Percentiles rank a stretch among this genome's conserved stretches.
These are phyloP conservation scores for Talaromyces sp. DNA, from an alignment of 2,329 filamentous ascomycete genomes.

Conservation along the genomic window DNA sequence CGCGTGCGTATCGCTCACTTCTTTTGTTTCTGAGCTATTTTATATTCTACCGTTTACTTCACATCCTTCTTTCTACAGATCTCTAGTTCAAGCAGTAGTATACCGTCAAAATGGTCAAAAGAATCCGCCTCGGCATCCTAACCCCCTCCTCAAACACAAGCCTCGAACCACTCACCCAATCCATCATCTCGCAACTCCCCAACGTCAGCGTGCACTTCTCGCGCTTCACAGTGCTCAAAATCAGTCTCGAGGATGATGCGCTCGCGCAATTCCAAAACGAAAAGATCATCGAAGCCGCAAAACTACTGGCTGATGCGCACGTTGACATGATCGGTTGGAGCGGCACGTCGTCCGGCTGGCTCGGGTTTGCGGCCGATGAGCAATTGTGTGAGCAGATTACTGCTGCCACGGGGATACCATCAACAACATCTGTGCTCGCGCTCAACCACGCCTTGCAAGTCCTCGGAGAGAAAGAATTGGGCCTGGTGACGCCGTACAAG, in stretches of 20 bases:
- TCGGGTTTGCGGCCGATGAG: conserved; percentile 13
- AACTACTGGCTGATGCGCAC: conserved; percentile 7
- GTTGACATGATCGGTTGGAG: conserved; percentile 17
- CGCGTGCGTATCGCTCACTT: neutral
- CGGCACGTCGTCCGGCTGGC: conserved; percentile 15
- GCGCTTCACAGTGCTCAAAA: conserved; percentile 14
- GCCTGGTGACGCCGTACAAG: conserved; percentile 11
- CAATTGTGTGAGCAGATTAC: conserved; percentile 10
- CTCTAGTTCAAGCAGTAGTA: neutral
- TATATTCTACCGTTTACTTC: neutral
- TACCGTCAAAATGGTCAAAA: conserved; percentile 2
- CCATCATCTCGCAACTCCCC: conserved; percentile 12
- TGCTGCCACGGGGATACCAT: conserved; percentile 11
- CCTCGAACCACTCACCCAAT: conserved; percentile 13
- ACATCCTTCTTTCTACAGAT: neutral
- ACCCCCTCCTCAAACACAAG: conserved; percentile 15
- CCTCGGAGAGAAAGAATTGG: conserved; percentile 1
- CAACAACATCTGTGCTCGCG: conserved; percentile 13
- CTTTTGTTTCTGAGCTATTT: neutral
- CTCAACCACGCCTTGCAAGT: conserved; percentile 3
- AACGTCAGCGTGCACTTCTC: conserved; percentile 15
- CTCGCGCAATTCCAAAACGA: conserved; percentile 13
- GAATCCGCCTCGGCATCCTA: conserved; percentile 16
- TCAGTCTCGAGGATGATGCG: conserved; percentile 10
- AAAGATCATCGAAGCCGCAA: conserved; percentile 13